Evolutionary conservation across 768 basidiomycete species (phyloP), one percentile per base, ranked within the genome.

Genomic region (Phylloporus arenicola): DNA sequence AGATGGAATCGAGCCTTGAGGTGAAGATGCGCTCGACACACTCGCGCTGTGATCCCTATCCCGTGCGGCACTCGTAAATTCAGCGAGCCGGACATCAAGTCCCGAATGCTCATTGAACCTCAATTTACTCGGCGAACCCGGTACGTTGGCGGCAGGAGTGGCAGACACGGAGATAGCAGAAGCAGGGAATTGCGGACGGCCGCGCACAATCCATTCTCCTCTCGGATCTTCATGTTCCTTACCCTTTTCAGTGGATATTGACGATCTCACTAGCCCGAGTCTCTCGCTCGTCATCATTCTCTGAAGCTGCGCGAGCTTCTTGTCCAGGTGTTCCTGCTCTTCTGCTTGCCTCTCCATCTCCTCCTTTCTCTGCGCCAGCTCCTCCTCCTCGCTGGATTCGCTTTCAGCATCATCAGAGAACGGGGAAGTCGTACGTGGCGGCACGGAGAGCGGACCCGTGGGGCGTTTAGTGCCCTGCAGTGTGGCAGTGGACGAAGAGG

Each of bases 1-100:
- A 14, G 87, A 86, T 1, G 86, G 87, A 31, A 89, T 86, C 0
- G 89, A 92, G 16, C 83, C 83, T 42, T 79, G 85, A 2, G 84
- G 84, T 17, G 89, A 90, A 53, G 81, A 79, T 12, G 80, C 70
- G 62, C 84, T 86, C 4, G 88, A 88, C 9, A 87, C 73, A 58
- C 87, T 89, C 52, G 84, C 85, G 53, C 84, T 85, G 19, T 76
- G 73, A 58, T 79, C 79, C 54, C 70, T 72, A 58, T 73, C 81
- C 40, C 76, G 79, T 19, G 49, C 13, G 24, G 57, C 42, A 35
- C 53, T 50, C 25, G 52, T 30, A 11, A 67, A 57, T 24, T 74
- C 74, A 27, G 62, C 72, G 42, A 72, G 72, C 49, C 57, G 68
- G 51, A 65, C 68, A 40, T 70, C 75, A 49, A 61, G 35, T 20